Evolutionary conservation across 768 basidiomycete genomes (phyloP), one percentile per base, ranked within the genome.

Genomic region (Daedaleopsis nitida): DNA sequence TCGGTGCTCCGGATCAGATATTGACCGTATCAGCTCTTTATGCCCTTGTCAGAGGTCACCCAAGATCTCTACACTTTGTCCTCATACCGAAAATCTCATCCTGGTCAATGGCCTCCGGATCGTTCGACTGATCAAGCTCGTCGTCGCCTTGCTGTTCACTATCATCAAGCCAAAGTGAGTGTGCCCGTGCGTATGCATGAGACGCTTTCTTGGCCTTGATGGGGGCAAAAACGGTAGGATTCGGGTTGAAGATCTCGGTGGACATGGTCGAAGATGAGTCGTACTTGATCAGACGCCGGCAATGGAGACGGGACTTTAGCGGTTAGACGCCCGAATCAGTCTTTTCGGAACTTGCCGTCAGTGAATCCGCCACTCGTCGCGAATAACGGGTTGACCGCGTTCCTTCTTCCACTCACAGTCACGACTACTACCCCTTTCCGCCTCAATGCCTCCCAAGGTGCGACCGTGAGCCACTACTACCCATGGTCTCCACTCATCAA

Each of bases 1-100:
- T 5, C 94, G 92, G 74, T 99, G 95, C 71, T 99, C 97, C 2
- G 96, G 96, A 70, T 98, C 96, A 55, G 89, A 89, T 48, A 98
- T 98, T 4, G 87, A 89, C 58, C 95, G 85, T 55, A 99, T 89
- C 19, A 98, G 83, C 65, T 97, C 96, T 97, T 65, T 13, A n/a
- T 3, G 27, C 7, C 7, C 27, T 32, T 7, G 27, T 32, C 7
- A 32, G 27, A 32, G 27, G 5, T n/a, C 5, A 5, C 5, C 42
- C 42, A n/a, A 14, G 42, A 12, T 43, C n/a, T n/a, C 14, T n/a
- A 43, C 4, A 14, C 7, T 43, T 12, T 6, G 42, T 43, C 38
- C 27, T 57, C 75, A 52, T 66, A 96, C 96, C 96, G 69, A 90
- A 98, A 52, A 98, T 86, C 74, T 98, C 96, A 59, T 96, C 88